These are phyloP conservation scores for Dryas octopetala DNA, from an alignment of 306 rosid genomes.

Conservation along the genomic window DNA sequence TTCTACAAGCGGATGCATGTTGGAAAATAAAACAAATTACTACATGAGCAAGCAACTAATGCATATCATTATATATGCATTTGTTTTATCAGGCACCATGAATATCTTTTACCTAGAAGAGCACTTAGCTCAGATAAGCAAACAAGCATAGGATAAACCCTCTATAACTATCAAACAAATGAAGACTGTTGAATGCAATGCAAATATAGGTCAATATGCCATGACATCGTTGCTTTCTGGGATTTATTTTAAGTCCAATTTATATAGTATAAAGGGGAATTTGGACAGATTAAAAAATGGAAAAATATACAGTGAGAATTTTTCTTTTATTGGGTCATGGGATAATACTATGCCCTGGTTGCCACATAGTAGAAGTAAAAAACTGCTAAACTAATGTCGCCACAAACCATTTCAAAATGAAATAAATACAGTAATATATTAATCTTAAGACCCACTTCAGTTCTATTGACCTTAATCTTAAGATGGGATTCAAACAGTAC, in stretches of 20 bases:
- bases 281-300: neutral
- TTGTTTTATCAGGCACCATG: no score
- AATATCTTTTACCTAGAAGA: neutral
- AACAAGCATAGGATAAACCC: neutral
- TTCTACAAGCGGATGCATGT: constrained; percentile 1
- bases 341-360: neutral
- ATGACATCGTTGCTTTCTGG: neutral
- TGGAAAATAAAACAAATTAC: neutral
- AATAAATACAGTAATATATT: neutral
- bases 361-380: neutral
- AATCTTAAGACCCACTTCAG: neutral
- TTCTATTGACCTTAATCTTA: neutral
- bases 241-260: neutral
- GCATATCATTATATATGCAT: neutral
- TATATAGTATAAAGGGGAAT: no score
- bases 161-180: neutral
- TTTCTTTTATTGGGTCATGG: neutral
- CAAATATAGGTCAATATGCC: neutral
- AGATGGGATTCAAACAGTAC: neutral
- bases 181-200: neutral
- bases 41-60: neutral
- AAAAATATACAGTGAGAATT: neutral
- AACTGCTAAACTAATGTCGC: no score
- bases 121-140: neutral
- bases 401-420: neutral